Conservation (phyloP, 192 early-diverging fungal species). For the Umbelopsis vinacea region DNA sequence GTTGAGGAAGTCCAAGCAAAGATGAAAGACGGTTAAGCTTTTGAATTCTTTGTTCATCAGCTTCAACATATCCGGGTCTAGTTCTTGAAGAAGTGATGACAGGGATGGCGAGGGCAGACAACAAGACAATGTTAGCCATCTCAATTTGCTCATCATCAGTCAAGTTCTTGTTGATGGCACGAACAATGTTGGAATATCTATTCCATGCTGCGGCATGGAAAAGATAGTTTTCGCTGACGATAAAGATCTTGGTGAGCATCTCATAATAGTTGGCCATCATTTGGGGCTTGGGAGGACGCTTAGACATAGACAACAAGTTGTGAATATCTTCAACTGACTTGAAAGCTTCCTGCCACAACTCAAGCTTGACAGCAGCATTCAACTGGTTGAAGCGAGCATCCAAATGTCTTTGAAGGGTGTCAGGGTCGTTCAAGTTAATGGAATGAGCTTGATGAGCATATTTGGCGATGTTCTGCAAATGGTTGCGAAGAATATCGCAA, state of each 20-base stretch:
- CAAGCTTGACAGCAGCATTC: slow-evolving; percentile 93
- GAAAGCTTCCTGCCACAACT: slow-evolving; percentile 99
- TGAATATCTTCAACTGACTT: slow-evolving; percentile 97
- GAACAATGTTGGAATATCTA: slow-evolving; percentile 82
- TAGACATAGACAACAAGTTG: slow-evolving; percentile 86
- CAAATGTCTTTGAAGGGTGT: slow-evolving; percentile 94
- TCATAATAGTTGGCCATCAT: slow-evolving; percentile 99
- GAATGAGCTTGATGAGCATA: slow-evolving; percentile 90
- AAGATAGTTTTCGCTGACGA: slow-evolving; percentile 95
- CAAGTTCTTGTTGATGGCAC: slow-evolving; percentile 78
- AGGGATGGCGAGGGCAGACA: slow-evolving; percentile 95
- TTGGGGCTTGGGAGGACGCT: slow-evolving; percentile 89
- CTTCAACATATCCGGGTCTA: slow-evolving; percentile 69
- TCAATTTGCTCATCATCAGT: slow-evolving; percentile 85
- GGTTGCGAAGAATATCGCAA: slow-evolving; percentile 95
- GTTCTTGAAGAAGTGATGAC: slow-evolving; percentile 88
- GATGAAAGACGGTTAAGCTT: slow-evolving; percentile 81
- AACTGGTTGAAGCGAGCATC: slow-evolving; percentile 97
- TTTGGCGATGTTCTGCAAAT: slow-evolving; percentile 90
- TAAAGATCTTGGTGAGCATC: slow-evolving; percentile 95
- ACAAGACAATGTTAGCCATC: slow-evolving; percentile 90
- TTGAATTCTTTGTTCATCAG: slow-evolving; percentile 78
- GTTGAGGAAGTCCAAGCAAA: slow-evolving; percentile 82
- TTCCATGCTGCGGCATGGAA: slow-evolving; percentile 98
- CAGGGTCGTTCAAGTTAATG: slow-evolving; percentile 94